phyloP scores from a whole-genome alignment of 1,284 basidiomycete genomes.

The Boletus semigastroideus region DNA sequence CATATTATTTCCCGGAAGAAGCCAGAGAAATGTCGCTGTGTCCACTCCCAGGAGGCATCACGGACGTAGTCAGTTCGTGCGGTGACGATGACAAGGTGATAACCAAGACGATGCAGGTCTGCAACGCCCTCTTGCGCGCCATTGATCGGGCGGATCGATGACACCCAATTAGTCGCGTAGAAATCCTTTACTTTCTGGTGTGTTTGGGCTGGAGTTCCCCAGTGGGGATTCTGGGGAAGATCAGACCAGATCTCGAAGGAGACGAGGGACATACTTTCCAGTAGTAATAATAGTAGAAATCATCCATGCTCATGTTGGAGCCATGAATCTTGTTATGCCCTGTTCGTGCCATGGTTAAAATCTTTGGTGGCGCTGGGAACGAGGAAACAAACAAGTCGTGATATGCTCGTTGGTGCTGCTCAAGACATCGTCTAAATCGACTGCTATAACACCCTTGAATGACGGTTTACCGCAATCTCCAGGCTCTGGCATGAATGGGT shows the following conservation, averaged over 20 bases:
- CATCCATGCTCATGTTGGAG: slow-evolving; percentile 44
- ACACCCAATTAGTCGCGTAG: slow-evolving; percentile 54
- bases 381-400: slow-evolving; percentile 55
- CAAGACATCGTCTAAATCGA: slow-evolving; percentile 79
- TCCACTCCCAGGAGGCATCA: slow-evolving; percentile 66
- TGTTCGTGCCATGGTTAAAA: slow-evolving; percentile 24
- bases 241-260: slow-evolving; percentile 57
- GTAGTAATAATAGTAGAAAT: slow-evolving; percentile 55
- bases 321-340: slow-evolving; percentile 74
- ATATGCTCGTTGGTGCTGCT: slow-evolving; percentile 67
- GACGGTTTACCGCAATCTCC: slow-evolving; percentile 1
- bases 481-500: slow-evolving; percentile 5
- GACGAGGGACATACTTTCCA: slow-evolving; percentile 31
- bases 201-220: slow-evolving; percentile 68
- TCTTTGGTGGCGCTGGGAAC: background rate
- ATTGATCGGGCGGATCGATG: slow-evolving; percentile 53
- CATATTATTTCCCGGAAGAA: slow-evolving; percentile 68
- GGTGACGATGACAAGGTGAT: slow-evolving; percentile 71
- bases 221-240: slow-evolving; percentile 55
- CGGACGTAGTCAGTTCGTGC: slow-evolving; percentile 61
- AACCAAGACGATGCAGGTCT: slow-evolving; percentile 61
- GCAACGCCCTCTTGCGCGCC: slow-evolving; percentile 65
- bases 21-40: slow-evolving; percentile 65
- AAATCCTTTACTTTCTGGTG: slow-evolving; percentile 61
- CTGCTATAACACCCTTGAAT: slow-evolving; percentile 53